Evolutionary conservation across 345 rosid species (phyloP).

Genomic region (Hibiscus trionum): DNA sequence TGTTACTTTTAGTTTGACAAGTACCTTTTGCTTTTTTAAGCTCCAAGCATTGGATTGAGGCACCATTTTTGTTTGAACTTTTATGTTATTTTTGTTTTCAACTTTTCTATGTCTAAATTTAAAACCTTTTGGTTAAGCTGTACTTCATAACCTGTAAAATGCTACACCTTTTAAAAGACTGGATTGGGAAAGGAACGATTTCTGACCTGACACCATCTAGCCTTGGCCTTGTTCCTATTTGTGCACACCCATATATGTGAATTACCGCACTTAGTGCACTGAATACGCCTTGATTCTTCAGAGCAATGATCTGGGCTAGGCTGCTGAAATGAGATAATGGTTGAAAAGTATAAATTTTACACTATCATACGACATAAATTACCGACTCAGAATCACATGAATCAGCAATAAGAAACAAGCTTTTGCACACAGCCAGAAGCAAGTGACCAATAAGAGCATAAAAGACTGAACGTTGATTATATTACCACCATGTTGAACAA

Average conservation of each 20-base stretch:
- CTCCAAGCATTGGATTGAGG: neutral
- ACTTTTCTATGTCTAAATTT: neutral
- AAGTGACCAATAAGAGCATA: neutral
- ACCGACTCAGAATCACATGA: conserved; percentile 3
- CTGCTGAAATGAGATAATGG: conserved; percentile 26
- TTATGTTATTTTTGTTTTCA: neutral
- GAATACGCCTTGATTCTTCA: conserved; percentile 94
- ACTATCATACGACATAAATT: neutral
- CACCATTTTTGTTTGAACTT: neutral
- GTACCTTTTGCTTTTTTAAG: neutral
- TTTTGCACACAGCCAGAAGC: neutral
- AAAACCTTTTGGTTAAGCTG: neutral
- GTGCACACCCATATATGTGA: conserved; percentile 98
- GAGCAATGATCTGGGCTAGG: conserved; percentile 50
- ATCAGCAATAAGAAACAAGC: conserved; percentile 4
- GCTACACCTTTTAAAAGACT: neutral
- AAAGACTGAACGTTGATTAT: neutral
- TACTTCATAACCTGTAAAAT: neutral
- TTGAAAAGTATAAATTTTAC: neutral
- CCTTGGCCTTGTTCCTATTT: conserved; percentile 68
- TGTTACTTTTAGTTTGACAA: neutral
- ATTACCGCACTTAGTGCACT: conserved; percentile 86
- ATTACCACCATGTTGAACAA: neutral
- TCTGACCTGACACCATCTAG: conserved; percentile 97
- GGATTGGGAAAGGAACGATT: neutral